Conservation (phyloP, 176 grass and related monocot species). For the Canna indica region DNA sequence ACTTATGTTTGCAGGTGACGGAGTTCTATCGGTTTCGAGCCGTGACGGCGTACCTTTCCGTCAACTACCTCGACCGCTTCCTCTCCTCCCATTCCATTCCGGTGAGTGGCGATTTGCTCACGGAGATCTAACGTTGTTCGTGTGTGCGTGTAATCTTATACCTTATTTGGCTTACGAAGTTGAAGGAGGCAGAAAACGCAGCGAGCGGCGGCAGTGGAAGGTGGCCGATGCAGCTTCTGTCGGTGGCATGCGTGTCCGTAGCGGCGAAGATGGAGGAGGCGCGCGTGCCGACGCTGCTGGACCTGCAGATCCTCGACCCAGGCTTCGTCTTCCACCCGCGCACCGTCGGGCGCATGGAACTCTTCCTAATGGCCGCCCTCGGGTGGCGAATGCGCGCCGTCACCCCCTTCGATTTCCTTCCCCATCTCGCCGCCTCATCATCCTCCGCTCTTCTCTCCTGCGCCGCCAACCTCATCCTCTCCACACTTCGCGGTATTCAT, state of each 20-base stretch:
- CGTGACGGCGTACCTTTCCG: slow-evolving; percentile 32
- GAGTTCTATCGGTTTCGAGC: slow-evolving; percentile 29
- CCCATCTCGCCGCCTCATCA: slow-evolving; percentile 8
- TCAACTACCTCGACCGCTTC: slow-evolving; percentile 46
- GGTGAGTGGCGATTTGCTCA: slow-evolving; percentile 5
- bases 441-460: slow-evolving; percentile 11
- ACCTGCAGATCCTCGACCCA: slow-evolving; percentile 32
- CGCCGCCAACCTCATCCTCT: slow-evolving; percentile 23
- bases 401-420: slow-evolving; percentile 46
- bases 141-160: neutral
- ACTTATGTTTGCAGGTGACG: neutral
- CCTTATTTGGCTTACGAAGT: neutral
- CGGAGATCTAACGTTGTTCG: neutral
- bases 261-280: slow-evolving; percentile 51
- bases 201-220: slow-evolving; percentile 2
- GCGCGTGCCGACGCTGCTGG: slow-evolving; percentile 22
- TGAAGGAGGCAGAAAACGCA: neutral
- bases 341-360: slow-evolving; percentile 41
- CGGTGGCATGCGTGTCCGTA: slow-evolving; percentile 39
- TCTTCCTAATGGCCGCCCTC: slow-evolving; percentile 35
- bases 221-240: slow-evolving; percentile 46
- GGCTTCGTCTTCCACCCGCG: slow-evolving; percentile 36
- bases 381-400: slow-evolving; percentile 33
- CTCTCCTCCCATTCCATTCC: slow-evolving; percentile 33
- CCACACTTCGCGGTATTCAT: slow-evolving; percentile 26